phyloP scores from a whole-genome alignment of 495 filamentous ascomycete species.

The Aeminium ludgeri region DNA sequence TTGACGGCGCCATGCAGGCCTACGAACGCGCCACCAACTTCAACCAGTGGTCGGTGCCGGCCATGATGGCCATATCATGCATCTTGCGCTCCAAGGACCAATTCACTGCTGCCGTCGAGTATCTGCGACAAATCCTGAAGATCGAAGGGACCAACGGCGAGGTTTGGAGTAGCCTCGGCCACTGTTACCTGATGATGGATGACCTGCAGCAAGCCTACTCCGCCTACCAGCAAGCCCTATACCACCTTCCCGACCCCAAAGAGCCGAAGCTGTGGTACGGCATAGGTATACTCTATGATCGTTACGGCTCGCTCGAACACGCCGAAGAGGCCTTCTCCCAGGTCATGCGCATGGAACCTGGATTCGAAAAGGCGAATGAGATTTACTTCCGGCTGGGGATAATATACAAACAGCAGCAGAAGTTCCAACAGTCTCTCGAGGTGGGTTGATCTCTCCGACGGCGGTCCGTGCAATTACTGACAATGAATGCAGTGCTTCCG shows the following conservation, averaged over 20 bases:
- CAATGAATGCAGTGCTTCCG: slow-evolving; percentile 61
- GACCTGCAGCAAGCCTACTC: slow-evolving; percentile 93
- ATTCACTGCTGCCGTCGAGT: slow-evolving; percentile 87
- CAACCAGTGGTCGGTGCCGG: slow-evolving; percentile 81
- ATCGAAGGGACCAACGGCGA: slow-evolving; percentile 80
- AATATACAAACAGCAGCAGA: slow-evolving; percentile 97
- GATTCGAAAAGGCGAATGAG: slow-evolving; percentile 98
- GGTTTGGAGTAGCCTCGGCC: slow-evolving; percentile 88
- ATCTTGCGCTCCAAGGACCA: slow-evolving; percentile 84
- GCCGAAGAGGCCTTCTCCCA: slow-evolving; percentile 97
- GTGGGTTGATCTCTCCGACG: slow-evolving; percentile 29
- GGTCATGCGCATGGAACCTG: slow-evolving; percentile 96
- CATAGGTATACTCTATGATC: slow-evolving; percentile 93
- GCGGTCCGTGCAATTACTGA: slow-evolving; percentile 1
- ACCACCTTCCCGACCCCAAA: slow-evolving; percentile 90
- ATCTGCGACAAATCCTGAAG: slow-evolving; percentile 78
- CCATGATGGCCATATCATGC: slow-evolving; percentile 86
- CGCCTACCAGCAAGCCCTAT: slow-evolving; percentile 91
- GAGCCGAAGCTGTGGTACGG: slow-evolving; percentile 98
- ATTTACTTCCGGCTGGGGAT: slow-evolving; percentile 98
- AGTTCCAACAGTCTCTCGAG: slow-evolving; percentile 82
- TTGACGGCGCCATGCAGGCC: slow-evolving; percentile 70
- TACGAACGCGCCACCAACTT: slow-evolving; percentile 79
- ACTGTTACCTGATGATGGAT: slow-evolving; percentile 99
- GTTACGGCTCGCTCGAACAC: slow-evolving; percentile 92